Conservation (phyloP, 257 asterid species). For the Solanum okadae region DNA sequence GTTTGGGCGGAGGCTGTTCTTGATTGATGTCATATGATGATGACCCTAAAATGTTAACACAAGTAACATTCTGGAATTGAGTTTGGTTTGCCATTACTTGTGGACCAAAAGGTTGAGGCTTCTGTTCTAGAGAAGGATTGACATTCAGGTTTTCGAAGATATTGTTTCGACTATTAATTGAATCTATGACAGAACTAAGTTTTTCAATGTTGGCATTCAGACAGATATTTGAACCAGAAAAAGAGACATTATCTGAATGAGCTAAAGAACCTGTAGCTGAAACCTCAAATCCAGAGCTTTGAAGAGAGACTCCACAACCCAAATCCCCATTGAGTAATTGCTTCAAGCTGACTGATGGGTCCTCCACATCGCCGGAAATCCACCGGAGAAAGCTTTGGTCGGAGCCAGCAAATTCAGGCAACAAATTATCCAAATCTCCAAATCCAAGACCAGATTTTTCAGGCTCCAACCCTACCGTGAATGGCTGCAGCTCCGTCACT, state of each 20-base stretch:
- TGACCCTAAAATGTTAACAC: conserved; percentile 2
- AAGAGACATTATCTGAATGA: background rate
- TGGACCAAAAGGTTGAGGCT: background rate
- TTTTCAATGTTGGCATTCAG: conserved; percentile 7
- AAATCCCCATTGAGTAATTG: conserved; percentile 15
- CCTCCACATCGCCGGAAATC: conserved; percentile 26
- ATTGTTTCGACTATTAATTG: background rate
- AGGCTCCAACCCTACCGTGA: background rate
- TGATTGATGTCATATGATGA: background rate
- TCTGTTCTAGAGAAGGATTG: conserved; percentile 3
- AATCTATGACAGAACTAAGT: conserved; percentile 4
- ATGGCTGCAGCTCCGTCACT: background rate
- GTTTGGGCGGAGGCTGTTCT: conserved; percentile 24
- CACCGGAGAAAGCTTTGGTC: conserved; percentile 31
- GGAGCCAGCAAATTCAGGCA: conserved; percentile 28
- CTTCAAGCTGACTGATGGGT: conserved; percentile 14
- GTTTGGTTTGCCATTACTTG: background rate
- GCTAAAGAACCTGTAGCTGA: conserved; percentile 7
- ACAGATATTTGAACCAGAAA: conserved; percentile 3
- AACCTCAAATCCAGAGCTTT: conserved; percentile 11
- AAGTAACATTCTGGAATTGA: conserved; percentile 11
- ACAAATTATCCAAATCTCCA: conserved; percentile 35
- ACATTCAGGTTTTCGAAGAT: conserved; percentile 4
- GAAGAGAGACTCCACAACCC: conserved; percentile 6
- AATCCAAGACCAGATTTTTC: conserved; percentile 33